A percentile compares a stretch with the other conserved stretches of the same genome.
Evolutionary conservation across 306 rosid genomes (phyloP).

Genomic region (Corylus heterophylla): DNA sequence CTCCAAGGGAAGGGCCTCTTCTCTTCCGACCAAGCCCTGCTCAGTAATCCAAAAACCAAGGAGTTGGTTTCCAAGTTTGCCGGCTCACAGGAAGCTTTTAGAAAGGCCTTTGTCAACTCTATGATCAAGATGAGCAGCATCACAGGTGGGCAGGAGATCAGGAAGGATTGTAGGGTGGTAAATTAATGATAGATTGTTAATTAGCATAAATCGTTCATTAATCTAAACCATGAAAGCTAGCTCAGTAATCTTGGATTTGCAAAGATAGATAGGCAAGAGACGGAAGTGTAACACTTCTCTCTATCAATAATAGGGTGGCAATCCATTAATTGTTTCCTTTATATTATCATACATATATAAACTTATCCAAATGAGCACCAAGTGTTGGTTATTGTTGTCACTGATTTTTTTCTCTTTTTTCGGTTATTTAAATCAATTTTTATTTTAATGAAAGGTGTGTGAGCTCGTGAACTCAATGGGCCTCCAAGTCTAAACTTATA

Average conservation of each 20-base stretch:
- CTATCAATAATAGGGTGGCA: no score
- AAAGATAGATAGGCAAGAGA: no score
- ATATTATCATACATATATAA: not conserved
- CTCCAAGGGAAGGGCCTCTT: constrained; percentile 58
- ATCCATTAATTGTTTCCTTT: no score
- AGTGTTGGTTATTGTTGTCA: not conserved
- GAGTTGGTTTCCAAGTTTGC: constrained; percentile 64
- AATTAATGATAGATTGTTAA: constrained; percentile 19
- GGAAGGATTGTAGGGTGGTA: constrained; percentile 54
- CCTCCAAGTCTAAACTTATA: no score
- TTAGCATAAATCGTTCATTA: no score
- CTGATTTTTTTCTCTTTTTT: not conserved
- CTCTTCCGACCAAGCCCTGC: constrained; percentile 74
- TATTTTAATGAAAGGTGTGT: no score
- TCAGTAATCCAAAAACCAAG: constrained; percentile 47
- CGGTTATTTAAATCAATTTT: no score
- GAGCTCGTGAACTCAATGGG: no score
- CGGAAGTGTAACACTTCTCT: no score
- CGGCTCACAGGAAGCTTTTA: constrained; percentile 39
- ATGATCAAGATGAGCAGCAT: constrained; percentile 80
- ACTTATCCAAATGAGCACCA: not conserved
- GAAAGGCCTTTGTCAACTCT: constrained; percentile 61
- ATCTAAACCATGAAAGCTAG: not conserved
- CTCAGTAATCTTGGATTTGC: not conserved
- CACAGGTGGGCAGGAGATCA: constrained; percentile 51